Conservation (phyloP, 805 yeast species). For the Komagataella kurtzmanii region DNA sequence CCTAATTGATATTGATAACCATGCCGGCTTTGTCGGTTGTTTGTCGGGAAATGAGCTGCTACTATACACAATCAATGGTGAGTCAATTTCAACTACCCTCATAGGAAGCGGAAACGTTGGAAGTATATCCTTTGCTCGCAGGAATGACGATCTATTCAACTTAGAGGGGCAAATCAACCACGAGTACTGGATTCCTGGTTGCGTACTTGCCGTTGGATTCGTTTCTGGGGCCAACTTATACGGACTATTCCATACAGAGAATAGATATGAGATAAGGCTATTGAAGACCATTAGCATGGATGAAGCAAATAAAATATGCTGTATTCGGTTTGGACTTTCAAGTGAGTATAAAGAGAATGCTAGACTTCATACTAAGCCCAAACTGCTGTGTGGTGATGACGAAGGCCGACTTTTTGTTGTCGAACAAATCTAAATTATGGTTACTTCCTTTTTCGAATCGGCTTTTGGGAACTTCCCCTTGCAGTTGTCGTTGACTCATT, state of each 20-base stretch:
- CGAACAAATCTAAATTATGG: background rate
- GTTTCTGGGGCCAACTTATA: background rate
- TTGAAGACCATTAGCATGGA: background rate
- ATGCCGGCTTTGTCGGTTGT: slow-evolving; percentile 38
- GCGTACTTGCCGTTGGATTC: background rate
- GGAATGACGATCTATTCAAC: background rate
- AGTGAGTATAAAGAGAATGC: background rate
- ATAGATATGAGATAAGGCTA: background rate
- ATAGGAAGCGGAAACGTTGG: background rate
- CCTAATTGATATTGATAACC: slow-evolving; percentile 34
- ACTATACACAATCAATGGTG: slow-evolving; percentile 44
- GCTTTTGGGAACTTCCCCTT: background rate
- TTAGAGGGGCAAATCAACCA: background rate
- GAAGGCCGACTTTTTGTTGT: slow-evolving; percentile 32
- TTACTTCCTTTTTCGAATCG: background rate
- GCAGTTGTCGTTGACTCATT: background rate
- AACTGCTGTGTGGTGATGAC: slow-evolving; percentile 39
- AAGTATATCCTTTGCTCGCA: background rate
- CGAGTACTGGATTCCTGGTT: background rate
- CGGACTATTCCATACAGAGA: background rate
- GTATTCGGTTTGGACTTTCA: background rate
- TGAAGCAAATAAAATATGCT: background rate
- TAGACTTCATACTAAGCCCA: slow-evolving; percentile 8
- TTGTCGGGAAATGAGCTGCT: slow-evolving; percentile 15
- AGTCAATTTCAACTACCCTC: slow-evolving; percentile 5